Evolutionary conservation across 306 rosid genomes (phyloP).

Genomic region (Gastrolobium bilobum): DNA sequence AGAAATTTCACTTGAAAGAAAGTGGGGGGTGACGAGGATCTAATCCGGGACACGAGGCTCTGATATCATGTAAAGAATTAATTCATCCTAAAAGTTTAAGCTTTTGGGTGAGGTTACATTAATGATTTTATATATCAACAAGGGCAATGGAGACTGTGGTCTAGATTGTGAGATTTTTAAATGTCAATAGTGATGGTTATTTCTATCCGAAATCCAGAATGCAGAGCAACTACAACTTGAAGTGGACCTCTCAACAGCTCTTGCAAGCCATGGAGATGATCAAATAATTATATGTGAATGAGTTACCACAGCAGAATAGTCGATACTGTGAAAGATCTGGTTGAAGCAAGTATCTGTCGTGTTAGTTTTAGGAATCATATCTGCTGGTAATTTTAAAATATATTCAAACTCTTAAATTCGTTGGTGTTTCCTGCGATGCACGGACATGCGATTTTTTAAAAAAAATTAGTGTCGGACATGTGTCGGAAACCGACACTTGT

Average conservation of each 20-base stretch:
- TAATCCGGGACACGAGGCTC: too few relatives aligned
- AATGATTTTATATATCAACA: too few relatives aligned
- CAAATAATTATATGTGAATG: neutral
- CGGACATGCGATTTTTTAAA: too few relatives aligned
- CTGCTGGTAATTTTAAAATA: neutral
- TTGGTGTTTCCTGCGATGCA: constrained; percentile 8
- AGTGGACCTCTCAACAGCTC: constrained; percentile 36
- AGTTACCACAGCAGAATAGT: neutral
- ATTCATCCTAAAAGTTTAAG: too few relatives aligned
- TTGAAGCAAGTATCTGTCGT: neutral
- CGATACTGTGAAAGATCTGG: constrained; percentile 6
- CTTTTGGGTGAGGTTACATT: too few relatives aligned
- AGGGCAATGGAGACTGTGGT: neutral
- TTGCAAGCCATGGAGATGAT: neutral
- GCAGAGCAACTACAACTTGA: constrained; percentile 5
- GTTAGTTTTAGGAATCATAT: too few relatives aligned
- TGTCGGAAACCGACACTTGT: too few relatives aligned
- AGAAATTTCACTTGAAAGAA: too few relatives aligned
- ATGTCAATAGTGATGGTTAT: constrained; percentile 18
- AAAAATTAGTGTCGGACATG: too few relatives aligned
- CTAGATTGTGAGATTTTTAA: constrained; percentile 25
- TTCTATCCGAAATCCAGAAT: neutral
- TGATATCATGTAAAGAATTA: too few relatives aligned
- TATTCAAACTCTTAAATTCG: neutral
- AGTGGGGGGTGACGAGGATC: too few relatives aligned